Conservation (phyloP, 2,329 filamentous ascomycete species). For the Aspergillus hortae region DNA sequence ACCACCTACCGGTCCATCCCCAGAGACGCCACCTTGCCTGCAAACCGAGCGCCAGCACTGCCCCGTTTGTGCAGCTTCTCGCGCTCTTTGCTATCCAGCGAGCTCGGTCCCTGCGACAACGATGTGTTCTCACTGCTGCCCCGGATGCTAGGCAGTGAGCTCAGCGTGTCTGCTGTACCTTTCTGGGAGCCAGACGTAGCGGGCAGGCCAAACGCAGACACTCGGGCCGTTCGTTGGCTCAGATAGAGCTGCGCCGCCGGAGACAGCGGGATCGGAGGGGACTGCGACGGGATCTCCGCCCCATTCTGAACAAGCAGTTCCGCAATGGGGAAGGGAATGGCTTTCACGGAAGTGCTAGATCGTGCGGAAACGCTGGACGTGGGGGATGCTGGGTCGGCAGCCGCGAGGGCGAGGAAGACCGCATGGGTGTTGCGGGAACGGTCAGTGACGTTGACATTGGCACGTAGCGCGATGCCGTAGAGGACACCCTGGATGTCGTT, state of each 20-base stretch:
- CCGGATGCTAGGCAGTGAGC: slow-evolving; percentile 57
- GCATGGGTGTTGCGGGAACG: slow-evolving; percentile 83
- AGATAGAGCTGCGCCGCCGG: slow-evolving; percentile 77
- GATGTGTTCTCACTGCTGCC: slow-evolving; percentile 25
- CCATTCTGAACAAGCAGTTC: slow-evolving; percentile 93
- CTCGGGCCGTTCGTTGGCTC: slow-evolving; percentile 62
- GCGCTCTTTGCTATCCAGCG: slow-evolving; percentile 50
- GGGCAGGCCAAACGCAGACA: slow-evolving; percentile 31
- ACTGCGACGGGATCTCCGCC: slow-evolving; percentile 72
- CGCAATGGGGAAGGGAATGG: slow-evolving; percentile 77
- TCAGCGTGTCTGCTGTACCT: slow-evolving; percentile 54
- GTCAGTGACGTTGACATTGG: slow-evolving; percentile 82
- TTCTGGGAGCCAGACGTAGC: slow-evolving; percentile 40
- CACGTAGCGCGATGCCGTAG: slow-evolving; percentile 80
- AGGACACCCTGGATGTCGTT: slow-evolving; percentile 94
- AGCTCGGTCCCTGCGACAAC: slow-evolving; percentile 26
- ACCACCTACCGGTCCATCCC: slow-evolving; percentile 37
- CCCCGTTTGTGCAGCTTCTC: slow-evolving; percentile 75
- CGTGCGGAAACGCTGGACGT: slow-evolving; percentile 30
- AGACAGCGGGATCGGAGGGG: slow-evolving; percentile 81
- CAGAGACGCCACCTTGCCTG: slow-evolving; percentile 45
- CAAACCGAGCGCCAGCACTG: slow-evolving; percentile 70
- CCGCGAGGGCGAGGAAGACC: slow-evolving; percentile 85
- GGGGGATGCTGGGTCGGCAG: slow-evolving; percentile 81
- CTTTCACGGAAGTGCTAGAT: slow-evolving; percentile 34